Evolutionary conservation across 2,329 filamentous ascomycete species (phyloP).

Genomic region (Venturia effusa): DNA sequence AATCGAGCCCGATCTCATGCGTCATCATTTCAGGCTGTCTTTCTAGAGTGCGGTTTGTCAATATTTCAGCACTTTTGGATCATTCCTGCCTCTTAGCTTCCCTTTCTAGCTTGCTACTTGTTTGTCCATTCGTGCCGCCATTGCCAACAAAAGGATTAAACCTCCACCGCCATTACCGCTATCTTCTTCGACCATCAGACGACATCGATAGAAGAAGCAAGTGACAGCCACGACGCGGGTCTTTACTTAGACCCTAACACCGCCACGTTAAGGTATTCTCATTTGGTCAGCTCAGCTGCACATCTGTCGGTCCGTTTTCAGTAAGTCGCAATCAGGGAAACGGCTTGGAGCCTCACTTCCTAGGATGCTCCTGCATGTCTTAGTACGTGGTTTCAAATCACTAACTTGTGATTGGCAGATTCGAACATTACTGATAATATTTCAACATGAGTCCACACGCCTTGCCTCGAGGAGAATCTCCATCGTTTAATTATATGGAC

Average conservation of each 20-base stretch:
- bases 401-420: neutral
- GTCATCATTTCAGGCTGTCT: neutral
- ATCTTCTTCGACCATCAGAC: neutral
- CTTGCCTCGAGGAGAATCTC: neutral
- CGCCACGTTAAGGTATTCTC: neutral
- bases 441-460: conserved; percentile 3
- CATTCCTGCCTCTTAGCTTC: neutral
- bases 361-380: neutral
- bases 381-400: neutral
- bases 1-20: neutral
- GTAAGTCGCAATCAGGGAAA: neutral
- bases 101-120: neutral
- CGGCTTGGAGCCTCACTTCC: neutral
- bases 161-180: neutral
- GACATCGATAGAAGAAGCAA: neutral
- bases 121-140: neutral
- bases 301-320: neutral
- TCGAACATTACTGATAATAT: neutral
- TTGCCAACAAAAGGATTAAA: neutral
- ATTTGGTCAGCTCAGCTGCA: neutral
- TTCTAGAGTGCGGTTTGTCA: neutral
- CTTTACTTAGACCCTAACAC: neutral
- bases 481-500: neutral
- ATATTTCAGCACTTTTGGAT: neutral
- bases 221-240: neutral